Conservation (phyloP, 2,329 filamentous ascomycete genomes). For the Rosellinia necatrix region DNA sequence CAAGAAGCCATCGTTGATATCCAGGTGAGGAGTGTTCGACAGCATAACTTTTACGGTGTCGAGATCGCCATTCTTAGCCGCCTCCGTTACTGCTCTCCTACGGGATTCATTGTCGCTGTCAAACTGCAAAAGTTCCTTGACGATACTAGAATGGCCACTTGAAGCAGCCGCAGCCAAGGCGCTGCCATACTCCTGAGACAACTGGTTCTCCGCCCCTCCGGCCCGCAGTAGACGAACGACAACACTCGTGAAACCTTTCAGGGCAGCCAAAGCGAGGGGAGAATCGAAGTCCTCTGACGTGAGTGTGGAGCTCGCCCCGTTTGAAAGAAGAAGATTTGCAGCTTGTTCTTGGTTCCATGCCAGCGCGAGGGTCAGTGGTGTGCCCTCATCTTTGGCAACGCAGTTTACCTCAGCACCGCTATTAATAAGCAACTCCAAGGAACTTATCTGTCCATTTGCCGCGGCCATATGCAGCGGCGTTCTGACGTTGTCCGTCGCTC, state of each 20-base stretch:
- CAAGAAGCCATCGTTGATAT: background rate
- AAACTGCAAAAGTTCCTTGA: background rate
- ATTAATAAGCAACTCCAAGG: background rate
- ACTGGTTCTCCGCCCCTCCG: background rate
- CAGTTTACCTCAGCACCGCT: background rate
- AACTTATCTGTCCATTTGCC: background rate
- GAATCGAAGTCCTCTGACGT: background rate
- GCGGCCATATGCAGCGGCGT: conserved; percentile 2
- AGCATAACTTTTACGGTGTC: background rate
- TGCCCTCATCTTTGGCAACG: background rate
- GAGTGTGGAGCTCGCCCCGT: background rate
- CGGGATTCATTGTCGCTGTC: background rate
- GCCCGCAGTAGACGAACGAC: background rate
- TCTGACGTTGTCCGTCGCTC: background rate
- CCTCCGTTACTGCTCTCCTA: background rate
- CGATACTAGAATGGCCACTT: background rate
- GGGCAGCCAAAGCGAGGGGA: background rate
- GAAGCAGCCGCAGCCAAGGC: conserved; percentile 3
- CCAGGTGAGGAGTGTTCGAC: background rate
- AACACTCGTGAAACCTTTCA: background rate
- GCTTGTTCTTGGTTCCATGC: conserved; percentile 1
- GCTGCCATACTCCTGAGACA: background rate
- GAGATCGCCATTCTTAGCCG: background rate
- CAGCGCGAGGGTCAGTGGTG: background rate
- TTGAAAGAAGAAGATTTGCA: background rate